Base-by-base conservation (phyloP, 1,139 yeast species). In the Ashbya aceris region DNA sequence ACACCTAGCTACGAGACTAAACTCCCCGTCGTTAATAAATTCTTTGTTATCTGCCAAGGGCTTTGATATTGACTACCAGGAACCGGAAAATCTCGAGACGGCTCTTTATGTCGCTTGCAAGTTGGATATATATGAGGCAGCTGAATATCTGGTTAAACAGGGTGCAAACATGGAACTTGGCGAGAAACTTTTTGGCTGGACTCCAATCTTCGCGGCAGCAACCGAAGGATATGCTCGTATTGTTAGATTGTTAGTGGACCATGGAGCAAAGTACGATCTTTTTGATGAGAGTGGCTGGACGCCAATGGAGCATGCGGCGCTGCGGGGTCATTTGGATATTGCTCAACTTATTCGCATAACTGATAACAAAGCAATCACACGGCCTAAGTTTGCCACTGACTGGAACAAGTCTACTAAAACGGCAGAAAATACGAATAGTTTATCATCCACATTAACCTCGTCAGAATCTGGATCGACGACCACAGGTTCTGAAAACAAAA, bases 231-330 rank as follows among this genome's bases (percentile, higher is more conserved):
- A 65, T 45, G 58, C 58, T 28, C 75, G 75, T 2, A 69, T 85
- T 33, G 84, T 79, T 8, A 62, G 72, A 40, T 49, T 75, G 8
- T 68, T 91, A 46, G 62, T 81, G 27, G 66, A 67, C 0, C 61
- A 70, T 38, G 78, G 77, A 7, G 79, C 84, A 9, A 67, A 70
- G 17, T 74, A 66, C 43, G 74, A 76, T 40, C 65, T 71, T 38
- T 73, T 74, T 14, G 98, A 91, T 64, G 82, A 77, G 41, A 83
- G 95, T 34, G 97, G 97, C 0, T 91, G 97, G 97, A 78, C 89
- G 20, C 96, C 97, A 7, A 79, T 86, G 79, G 98, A 91, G 56
- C 97, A 91, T 62, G 96, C 97, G 0, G 81, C 86, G 44, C 69
- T 91, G 40, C 73, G 97, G 53, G 98, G 98, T 8, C 95, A 87